Base-by-base conservation (phyloP, 1,284 basidiomycete species). In the Chalciporus sp. region DNA sequence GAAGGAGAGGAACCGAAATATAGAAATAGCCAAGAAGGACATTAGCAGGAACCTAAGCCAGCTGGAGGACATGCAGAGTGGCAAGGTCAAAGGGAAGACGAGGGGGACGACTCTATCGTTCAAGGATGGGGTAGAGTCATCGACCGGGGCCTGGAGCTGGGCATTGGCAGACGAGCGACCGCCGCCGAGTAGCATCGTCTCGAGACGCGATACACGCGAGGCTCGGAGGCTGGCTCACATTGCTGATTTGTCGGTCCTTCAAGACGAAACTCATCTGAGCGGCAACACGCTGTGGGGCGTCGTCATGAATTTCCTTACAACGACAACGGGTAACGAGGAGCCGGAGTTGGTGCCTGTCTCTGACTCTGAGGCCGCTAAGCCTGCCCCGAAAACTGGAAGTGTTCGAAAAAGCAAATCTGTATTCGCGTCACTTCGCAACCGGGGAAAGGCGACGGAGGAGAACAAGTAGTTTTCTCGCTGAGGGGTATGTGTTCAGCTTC, bases 181-280 rank as follows among this genome's bases (percentile, higher is more conserved):
- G 7, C 91, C 91, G 8, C 86, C 92, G 4, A 90, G 87, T 61
- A 91, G 89, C 57, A 90, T 94, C 60, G 87, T 88, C 29, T 84
- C 88, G 29, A 74, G 91, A 52, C 73, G 89, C 47, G 91, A 93
- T 62, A 92, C 89, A 3, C 75, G 77, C 40, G 90, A 93, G 71
- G 90, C 90, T 17, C 74, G 84, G 23, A 73, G 79, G 63, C 74
- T 92, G 37, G 88, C 88, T 23, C 78, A 77, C 51, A 77, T 90
- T 44, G 90, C 89, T 11, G 90, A 92, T 64, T 77, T 82, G 63
- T 76, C 80, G 17, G 73, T 84, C 43, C 59, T 85, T n/a, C 74
- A 76, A 53, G 79, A 81, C 11, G 83, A 86, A 57, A 75, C 74
- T 51, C 64, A 75, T 16, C 67, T 87, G 60, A 86, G 79, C 61